Evolutionary conservation across 805 yeast species (phyloP).

Genomic region (Clavispora vitiphila): DNA sequence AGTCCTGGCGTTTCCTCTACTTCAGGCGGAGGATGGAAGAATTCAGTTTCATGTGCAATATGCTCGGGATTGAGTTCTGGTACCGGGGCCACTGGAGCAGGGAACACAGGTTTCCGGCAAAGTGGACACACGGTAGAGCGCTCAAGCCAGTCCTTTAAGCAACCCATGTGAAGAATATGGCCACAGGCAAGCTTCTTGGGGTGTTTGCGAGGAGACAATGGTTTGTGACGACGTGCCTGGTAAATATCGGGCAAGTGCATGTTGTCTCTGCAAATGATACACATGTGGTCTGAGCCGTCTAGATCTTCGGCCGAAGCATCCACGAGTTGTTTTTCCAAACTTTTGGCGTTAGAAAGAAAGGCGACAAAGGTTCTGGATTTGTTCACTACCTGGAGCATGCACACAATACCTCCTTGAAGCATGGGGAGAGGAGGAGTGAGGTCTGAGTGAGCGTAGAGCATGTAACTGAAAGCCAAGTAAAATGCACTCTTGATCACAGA

Average conservation of each 20-base stretch:
- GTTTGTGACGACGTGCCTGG: slow-evolving; percentile 18
- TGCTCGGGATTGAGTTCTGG: not conserved
- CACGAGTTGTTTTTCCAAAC: slow-evolving; percentile 57
- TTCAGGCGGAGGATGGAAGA: too few relatives aligned
- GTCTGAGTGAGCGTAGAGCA: slow-evolving; percentile 29
- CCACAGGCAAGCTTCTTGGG: slow-evolving; percentile 83
- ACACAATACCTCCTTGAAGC: slow-evolving; percentile 41
- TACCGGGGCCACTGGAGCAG: not conserved
- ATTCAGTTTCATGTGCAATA: too few relatives aligned
- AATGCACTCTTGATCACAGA: slow-evolving; percentile 34
- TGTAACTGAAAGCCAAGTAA: slow-evolving; percentile 28
- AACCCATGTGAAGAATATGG: slow-evolving; percentile 84
- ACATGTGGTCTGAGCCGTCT: slow-evolving; percentile 50
- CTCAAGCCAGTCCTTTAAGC: slow-evolving; percentile 89
- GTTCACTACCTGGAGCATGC: slow-evolving; percentile 24
- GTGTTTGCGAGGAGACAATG: slow-evolving; percentile 31
- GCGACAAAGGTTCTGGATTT: slow-evolving; percentile 35
- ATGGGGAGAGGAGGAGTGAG: slow-evolving; percentile 33
- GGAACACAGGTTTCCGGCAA: slow-evolving; percentile 67
- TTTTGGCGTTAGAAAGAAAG: slow-evolving; percentile 51
- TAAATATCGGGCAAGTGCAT: slow-evolving; percentile 49
- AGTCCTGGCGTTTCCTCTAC: too few relatives aligned
- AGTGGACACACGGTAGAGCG: slow-evolving; percentile 92
- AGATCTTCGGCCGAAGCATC: slow-evolving; percentile 63
- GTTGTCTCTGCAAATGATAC: slow-evolving; percentile 92